Base-by-base conservation (phyloP, 306 rosid genomes). In the Vicia faba region DNA sequence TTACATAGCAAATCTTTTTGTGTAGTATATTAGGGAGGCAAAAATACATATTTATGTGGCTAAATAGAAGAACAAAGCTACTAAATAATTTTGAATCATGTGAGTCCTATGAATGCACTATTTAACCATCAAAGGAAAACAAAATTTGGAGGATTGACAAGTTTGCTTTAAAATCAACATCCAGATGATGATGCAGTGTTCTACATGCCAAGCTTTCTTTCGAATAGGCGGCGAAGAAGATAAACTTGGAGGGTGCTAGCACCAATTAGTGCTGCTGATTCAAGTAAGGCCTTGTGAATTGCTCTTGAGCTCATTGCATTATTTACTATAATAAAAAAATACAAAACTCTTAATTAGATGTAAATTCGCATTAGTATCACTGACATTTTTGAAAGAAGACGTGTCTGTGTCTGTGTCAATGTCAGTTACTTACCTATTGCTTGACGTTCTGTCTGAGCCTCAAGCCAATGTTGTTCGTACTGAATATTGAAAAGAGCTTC, bases 401-500 rank as follows among this genome's bases (percentile, higher is more conserved):
- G 23, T 49, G 55, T n/a, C n/a, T n/a, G n/a, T n/a, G n/a, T n/a
- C n/a, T n/a, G n/a, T n/a, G n/a, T n/a, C n/a, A n/a, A n/a, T n/a
- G n/a, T 18, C 2, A 8, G 12, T 8, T 9, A 55, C 14, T 13
- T 87, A 87, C 91, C 79, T 68, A 83, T 68, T 68, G 87, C 83
- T 54, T 86, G 96, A 15, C 92, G 89, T 59, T 84, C 87, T 5
- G 93, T 89, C 54, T 87, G 96, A 73, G 93, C 96, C 67, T 87
- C 91, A 5, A 86, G 86, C 96, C 96, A 89, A 73, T 89, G 96
- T 69, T 89, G 93, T 71, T 89, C 96, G 58, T 84, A 87, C 74
- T 83, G 89, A 70, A 89, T 81, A 84, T 85, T 87, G 69, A 83
- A 89, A 44, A 89, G 96, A 61, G 91, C 87, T 31, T 86, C 88